Evolutionary conservation across 768 basidiomycete genomes (phyloP).

Genomic region (Hericium erinaceus): DNA sequence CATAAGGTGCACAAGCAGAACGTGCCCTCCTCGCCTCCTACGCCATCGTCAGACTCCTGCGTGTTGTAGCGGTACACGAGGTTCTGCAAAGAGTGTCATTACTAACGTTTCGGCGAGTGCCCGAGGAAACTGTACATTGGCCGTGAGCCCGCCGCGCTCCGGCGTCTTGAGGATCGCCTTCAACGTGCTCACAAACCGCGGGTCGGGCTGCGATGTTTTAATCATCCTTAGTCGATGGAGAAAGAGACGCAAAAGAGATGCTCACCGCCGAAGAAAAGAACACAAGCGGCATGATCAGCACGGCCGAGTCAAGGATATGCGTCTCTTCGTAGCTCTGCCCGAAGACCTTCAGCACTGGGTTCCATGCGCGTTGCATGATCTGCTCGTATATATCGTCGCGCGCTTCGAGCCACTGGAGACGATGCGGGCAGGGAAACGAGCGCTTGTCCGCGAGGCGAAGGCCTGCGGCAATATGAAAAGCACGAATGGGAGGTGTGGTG

Average conservation of each 20-base stretch:
- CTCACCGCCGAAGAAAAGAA: constrained; percentile 82
- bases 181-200: constrained; percentile 80
- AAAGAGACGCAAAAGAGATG: constrained; percentile 6
- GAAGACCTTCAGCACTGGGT: constrained; percentile 57
- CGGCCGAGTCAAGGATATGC: constrained; percentile 73
- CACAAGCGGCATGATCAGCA: constrained; percentile 87
- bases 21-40: constrained; percentile 92
- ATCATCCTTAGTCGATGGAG: background rate
- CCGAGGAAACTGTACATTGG: constrained; percentile 47
- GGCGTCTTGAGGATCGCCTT: constrained; percentile 77
- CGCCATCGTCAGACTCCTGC: constrained; percentile 78
- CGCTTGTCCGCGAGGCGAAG: constrained; percentile 92
- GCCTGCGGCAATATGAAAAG: constrained; percentile 27
- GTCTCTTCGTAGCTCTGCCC: constrained; percentile 88
- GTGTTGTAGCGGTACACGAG: constrained; percentile 89
- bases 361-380: constrained; percentile 86
- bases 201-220: constrained; percentile 52
- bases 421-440: constrained; percentile 76
- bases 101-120: background rate
- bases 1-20: constrained; percentile 86
- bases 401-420: constrained; percentile 59
- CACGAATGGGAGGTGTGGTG: background rate
- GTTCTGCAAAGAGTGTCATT: constrained; percentile 35
- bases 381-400: constrained; percentile 88
- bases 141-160: constrained; percentile 84